These are phyloP conservation scores for Sphagnum fallax DNA, from an alignment of 228 moss, liverwort and hornwort genomes.

Conservation along the genomic window DNA sequence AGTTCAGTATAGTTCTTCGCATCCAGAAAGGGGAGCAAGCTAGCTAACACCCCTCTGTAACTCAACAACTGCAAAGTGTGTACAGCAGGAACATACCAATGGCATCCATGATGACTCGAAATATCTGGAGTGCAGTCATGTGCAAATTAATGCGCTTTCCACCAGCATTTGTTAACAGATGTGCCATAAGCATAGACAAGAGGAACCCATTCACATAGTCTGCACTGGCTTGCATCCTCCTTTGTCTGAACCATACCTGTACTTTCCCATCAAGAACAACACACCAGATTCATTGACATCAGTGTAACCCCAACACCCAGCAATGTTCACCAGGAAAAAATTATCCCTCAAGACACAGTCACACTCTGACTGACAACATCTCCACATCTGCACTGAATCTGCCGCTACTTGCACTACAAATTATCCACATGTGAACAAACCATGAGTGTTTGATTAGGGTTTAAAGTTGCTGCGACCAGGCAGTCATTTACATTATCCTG, in stretches of 20 bases:
- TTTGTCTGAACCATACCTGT: conserved; percentile 92
- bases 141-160: conserved; percentile 65
- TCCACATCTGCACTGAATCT: no score
- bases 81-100: conserved; percentile 18
- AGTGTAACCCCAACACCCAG: neutral
- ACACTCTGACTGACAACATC: no score
- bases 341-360: neutral
- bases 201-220: conserved; percentile 70
- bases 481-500: no score
- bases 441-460: no score
- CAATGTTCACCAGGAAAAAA: neutral
- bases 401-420: no score
- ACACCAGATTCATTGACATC: neutral
- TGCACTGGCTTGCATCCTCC: conserved; percentile 39
- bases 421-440: no score
- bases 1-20: no score
- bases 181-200: conserved; percentile 43
- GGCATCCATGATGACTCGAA: conserved; percentile 76
- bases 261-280: neutral
- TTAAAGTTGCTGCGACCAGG: no score
- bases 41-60: no score
- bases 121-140: conserved; percentile 80
- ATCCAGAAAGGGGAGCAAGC: no score
- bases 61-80: no score
- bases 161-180: conserved; percentile 64